phyloP scores from a whole-genome alignment of 768 basidiomycete species.

The Amyloporia xantha region DNA sequence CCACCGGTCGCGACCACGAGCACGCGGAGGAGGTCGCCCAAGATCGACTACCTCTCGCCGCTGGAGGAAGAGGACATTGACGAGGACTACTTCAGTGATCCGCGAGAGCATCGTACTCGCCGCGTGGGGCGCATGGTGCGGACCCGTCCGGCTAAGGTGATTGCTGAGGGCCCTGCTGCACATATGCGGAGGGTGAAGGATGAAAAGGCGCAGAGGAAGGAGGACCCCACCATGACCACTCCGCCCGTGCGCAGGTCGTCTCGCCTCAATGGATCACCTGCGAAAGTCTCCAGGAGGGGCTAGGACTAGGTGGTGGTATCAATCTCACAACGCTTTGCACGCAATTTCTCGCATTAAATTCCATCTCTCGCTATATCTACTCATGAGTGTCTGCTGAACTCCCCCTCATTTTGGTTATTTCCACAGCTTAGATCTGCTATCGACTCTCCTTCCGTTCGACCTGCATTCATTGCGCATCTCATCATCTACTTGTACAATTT shows the following conservation, averaged over 20 bases:
- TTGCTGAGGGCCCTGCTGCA: background rate
- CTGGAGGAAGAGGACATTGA: slow-evolving; percentile 13
- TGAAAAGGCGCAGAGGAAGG: background rate
- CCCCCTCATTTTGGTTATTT: too few species aligned
- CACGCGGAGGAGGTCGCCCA: slow-evolving; percentile 27
- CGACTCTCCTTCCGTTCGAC: too few species aligned
- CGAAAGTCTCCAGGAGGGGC: background rate
- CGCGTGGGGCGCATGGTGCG: background rate
- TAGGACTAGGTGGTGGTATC: too few species aligned
- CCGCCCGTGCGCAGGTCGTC: background rate
- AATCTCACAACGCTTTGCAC: too few species aligned
- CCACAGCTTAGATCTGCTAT: too few species aligned
- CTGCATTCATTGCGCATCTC: too few species aligned
- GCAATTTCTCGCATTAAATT: too few species aligned
- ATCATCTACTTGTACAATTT: too few species aligned
- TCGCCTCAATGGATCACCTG: background rate
- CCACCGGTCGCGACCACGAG: slow-evolving; percentile 14
- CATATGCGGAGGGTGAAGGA: background rate
- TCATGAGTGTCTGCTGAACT: too few species aligned
- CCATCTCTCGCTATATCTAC: too few species aligned
- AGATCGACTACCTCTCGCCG: slow-evolving; percentile 16
- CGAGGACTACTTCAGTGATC: background rate
- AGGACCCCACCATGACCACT: background rate
- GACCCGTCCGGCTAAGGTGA: background rate
- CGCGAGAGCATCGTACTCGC: background rate